Evolutionary conservation across 208 protist genomes (phyloP).

Genomic region (Leishmania braziliensis): DNA sequence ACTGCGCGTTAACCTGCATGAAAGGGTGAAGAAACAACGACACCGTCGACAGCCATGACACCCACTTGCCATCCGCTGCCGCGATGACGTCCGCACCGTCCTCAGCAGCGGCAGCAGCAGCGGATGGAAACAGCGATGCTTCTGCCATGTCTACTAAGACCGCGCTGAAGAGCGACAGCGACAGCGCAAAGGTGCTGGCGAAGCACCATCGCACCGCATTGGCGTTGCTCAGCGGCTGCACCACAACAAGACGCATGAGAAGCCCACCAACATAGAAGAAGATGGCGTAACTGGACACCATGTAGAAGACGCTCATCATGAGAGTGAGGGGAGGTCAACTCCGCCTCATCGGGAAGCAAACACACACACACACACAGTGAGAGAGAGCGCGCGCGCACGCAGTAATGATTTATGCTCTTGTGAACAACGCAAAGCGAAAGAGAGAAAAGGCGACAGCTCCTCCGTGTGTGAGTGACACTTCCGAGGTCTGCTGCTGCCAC

Average conservation of each 20-base stretch:
- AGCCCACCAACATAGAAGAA: constrained; percentile 34
- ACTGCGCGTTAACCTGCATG: constrained; percentile 11
- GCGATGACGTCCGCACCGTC: not conserved
- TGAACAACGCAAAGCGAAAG: not conserved
- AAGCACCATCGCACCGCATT: constrained; percentile 30
- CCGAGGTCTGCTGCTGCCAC: too few relatives aligned
- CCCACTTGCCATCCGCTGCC: not conserved
- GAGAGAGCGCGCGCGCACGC: not conserved
- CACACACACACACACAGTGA: not conserved
- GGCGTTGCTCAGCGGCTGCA: constrained; percentile 20
- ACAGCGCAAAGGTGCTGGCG: constrained; percentile 31
- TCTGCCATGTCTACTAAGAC: constrained; percentile 31
- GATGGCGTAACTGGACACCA: constrained; percentile 21
- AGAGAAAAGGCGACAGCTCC: not conserved
- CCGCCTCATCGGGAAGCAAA: not conserved
- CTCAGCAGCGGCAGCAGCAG: not conserved
- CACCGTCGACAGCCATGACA: not conserved
- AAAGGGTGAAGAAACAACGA: not conserved
- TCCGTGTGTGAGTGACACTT: not conserved
- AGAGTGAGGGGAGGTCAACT: not conserved
- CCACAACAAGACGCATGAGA: constrained; percentile 34
- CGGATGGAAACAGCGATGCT: constrained; percentile 3
- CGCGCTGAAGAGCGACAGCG: constrained; percentile 28
- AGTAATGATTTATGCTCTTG: not conserved
- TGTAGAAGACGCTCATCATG: constrained; percentile 10